A percentile compares a stretch with the other conserved stretches of the same genome.
Evolutionary conservation across 768 basidiomycete species (phyloP).

Genomic region (Sistotremastrum niveocremeum): DNA sequence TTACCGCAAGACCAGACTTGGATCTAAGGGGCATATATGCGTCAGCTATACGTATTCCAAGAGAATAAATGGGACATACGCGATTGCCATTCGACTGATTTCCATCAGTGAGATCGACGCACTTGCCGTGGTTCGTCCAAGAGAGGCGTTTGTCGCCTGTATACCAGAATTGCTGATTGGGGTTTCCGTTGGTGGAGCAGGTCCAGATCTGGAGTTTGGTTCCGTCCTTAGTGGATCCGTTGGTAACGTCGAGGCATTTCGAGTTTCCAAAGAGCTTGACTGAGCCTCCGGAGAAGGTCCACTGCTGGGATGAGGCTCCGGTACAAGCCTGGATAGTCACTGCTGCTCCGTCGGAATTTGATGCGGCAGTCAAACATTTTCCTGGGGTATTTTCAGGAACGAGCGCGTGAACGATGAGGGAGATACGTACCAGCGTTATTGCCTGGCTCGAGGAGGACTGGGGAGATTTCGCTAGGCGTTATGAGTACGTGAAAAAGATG

Average conservation of each 20-base stretch:
- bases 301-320: conserved; percentile 31
- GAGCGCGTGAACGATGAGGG: neutral
- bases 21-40: conserved; percentile 18
- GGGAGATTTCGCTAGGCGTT: conserved; percentile 1
- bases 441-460: conserved; percentile 31
- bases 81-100: conserved; percentile 26
- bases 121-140: conserved; percentile 37
- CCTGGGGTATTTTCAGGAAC: conserved; percentile 14
- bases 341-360: conserved; percentile 32
- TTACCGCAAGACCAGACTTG: conserved; percentile 32
- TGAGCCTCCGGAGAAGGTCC: conserved; percentile 30
- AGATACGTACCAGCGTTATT: conserved; percentile 15
- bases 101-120: conserved; percentile 33
- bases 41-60: neutral
- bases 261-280: conserved; percentile 28
- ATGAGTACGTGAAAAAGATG: neutral
- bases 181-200: conserved; percentile 23
- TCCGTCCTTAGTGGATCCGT: conserved; percentile 29
- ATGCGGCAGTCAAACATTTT: conserved; percentile 38
- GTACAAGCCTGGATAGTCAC: conserved; percentile 36
- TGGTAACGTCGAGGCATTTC: conserved; percentile 37
- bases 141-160: conserved; percentile 20
- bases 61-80: conserved; percentile 16
- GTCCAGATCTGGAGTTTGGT: conserved; percentile 39
- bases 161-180: conserved; percentile 35